A percentile compares a stretch with the other conserved stretches of the same genome.
These are phyloP conservation scores for Diplodia seriata DNA, from an alignment of 2,329 filamentous ascomycete genomes.

Conservation along the genomic window DNA sequence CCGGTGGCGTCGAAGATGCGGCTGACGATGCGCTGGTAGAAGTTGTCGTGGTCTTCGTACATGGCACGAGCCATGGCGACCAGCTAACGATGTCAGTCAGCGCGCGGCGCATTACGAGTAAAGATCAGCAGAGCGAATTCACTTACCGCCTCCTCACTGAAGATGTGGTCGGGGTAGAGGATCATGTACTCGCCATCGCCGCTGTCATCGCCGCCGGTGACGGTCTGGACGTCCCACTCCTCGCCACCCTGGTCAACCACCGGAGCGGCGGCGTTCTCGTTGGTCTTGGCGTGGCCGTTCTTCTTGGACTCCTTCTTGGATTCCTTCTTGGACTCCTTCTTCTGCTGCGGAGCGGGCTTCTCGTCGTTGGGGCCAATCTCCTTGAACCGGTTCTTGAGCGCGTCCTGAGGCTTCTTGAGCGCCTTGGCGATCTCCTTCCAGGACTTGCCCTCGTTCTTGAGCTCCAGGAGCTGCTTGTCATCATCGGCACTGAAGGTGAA, in stretches of 20 bases:
- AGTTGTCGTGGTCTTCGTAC: conserved; percentile 51
- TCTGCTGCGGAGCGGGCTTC: conserved; percentile 31
- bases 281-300: conserved; percentile 32
- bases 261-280: conserved; percentile 33
- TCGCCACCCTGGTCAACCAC: conserved; percentile 34
- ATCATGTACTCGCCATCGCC: conserved; percentile 15
- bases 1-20: conserved; percentile 60
- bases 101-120: conserved; percentile 28
- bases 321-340: conserved; percentile 33
- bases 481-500: conserved; percentile 47
- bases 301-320: not conserved
- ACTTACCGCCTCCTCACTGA: conserved; percentile 41
- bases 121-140: not conserved
- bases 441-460: conserved; percentile 43
- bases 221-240: conserved; percentile 4
- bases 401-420: conserved; percentile 40
- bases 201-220: conserved; percentile 40
- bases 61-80: conserved; percentile 51
- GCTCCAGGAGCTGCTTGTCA: conserved; percentile 49
- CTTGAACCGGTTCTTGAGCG: conserved; percentile 43
- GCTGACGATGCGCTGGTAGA: conserved; percentile 57
- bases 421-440: conserved; percentile 45
- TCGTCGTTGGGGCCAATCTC: conserved; percentile 43
- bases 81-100: conserved; percentile 41
- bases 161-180: conserved; percentile 42